These are phyloP conservation scores for Leccinum subspadiceum DNA, from an alignment of 1,284 basidiomycete genomes.

Conservation along the genomic window DNA sequence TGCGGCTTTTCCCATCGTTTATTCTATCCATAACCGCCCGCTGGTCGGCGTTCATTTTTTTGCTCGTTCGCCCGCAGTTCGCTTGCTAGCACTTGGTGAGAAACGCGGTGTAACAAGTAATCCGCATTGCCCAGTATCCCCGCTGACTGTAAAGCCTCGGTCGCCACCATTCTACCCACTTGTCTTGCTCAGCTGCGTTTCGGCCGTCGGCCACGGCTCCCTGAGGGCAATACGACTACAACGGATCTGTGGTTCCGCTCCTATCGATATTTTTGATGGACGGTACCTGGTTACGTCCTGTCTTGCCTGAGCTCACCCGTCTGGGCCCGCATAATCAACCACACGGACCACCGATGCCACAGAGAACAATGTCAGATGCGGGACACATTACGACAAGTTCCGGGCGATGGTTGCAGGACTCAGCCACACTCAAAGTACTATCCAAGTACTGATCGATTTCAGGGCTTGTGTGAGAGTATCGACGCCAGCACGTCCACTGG, in stretches of 20 bases:
- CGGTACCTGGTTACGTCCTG: background rate
- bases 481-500: background rate
- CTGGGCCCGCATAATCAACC: background rate
- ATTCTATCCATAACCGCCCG: background rate
- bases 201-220: background rate
- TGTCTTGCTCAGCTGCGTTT: slow-evolving; percentile 3
- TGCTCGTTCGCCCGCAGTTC: background rate
- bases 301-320: no score
- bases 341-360: background rate
- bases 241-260: slow-evolving; percentile 1
- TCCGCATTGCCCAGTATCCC: background rate
- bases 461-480: background rate
- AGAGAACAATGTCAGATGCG: background rate
- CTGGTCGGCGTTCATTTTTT: background rate
- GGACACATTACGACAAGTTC: background rate
- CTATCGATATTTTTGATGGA: background rate
- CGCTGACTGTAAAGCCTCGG: slow-evolving; percentile 2
- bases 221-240: background rate
- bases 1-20: background rate
- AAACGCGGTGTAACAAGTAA: background rate
- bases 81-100: background rate
- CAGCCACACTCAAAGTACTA: background rate
- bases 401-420: background rate
- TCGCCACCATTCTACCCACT: slow-evolving; percentile 3
- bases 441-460: background rate